phyloP scores from a whole-genome alignment of 768 basidiomycete genomes.

The Suillus spraguei region DNA sequence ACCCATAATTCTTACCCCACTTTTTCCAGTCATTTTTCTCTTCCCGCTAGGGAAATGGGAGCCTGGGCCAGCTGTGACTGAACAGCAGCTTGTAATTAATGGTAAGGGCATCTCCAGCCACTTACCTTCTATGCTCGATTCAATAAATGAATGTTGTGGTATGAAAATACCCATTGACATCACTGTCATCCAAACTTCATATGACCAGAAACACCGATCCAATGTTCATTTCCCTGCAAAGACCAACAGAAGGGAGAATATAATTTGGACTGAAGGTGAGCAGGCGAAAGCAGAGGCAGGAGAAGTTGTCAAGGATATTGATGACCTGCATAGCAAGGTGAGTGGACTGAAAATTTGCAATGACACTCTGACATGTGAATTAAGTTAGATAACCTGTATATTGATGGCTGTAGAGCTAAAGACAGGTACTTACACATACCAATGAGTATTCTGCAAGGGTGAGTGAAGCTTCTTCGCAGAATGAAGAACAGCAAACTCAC shows the following conservation, averaged over 20 bases:
- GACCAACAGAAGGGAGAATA: background rate
- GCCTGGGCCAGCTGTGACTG: background rate
- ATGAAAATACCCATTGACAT: background rate
- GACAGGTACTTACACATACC: background rate
- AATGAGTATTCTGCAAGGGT: background rate
- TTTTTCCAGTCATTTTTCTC: background rate
- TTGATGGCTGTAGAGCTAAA: background rate
- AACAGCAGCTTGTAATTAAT: background rate
- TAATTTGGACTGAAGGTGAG: background rate
- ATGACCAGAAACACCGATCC: background rate
- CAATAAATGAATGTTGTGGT: background rate
- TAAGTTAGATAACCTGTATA: background rate
- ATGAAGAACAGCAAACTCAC: too few relatives aligned
- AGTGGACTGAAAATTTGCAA: background rate
- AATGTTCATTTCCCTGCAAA: background rate
- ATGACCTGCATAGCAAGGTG: background rate
- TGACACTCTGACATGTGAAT: background rate
- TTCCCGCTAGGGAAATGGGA: background rate
- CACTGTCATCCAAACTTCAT: background rate
- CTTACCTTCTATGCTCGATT: background rate
- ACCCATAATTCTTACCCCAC: background rate
- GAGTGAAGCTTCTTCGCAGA: background rate
- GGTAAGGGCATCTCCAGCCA: background rate
- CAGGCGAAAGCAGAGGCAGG: background rate
- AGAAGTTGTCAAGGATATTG: background rate